Base-by-base conservation (phyloP, 306 rosid species). In the Pyrus betulifolia region DNA sequence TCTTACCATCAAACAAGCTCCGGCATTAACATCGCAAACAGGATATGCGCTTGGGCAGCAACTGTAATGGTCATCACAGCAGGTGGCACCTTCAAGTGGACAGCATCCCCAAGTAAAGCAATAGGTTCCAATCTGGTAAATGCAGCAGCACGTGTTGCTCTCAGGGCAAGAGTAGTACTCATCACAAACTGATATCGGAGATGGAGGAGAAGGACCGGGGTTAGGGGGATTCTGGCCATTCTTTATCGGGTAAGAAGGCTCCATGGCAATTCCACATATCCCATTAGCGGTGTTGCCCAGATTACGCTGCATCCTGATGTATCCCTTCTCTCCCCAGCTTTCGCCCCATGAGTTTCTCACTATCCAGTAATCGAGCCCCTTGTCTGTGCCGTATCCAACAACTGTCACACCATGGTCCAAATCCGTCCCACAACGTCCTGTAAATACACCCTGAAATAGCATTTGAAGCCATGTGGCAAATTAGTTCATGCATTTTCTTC, bases 51-150 rank as follows among this genome's bases (percentile, higher is more conserved):
- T 78, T 4, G 99, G 98, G 89, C 99, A 96, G 88, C 99, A 96
- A 74, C 98, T 89, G 83, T 87, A 86, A 78, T 78, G 82, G 76
- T 96, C 99, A 0, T 92, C 98, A 38, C 99, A 96, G 89, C 99
- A 96, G 63, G 97, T 89, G 80, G 99, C 99, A 27, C 61, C 80
- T 75, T 91, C 98, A 3, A 96, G 97, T 25, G 99, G 97, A 76
- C 99, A 96, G 76, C 99, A 96, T 67, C 98, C 98, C 98, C 98
- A 96, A 28, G 81, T 77, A 58, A 84, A 82, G 87, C 99, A 96
- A 27, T 69, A 58, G 3, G 38, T 83, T 67, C 83, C 87, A 64
- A 22, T 86, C 70, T 86, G 74, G 3, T 38, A 96, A 22, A 88
- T 13, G 33, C 99, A 96, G 91, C 99, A 96, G 79, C 99, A 92